Percentiles rank a stretch among this genome's conserved stretches.
phyloP scores from a whole-genome alignment of 148 eudicot species.

The Heliamphora exappendiculata region DNA sequence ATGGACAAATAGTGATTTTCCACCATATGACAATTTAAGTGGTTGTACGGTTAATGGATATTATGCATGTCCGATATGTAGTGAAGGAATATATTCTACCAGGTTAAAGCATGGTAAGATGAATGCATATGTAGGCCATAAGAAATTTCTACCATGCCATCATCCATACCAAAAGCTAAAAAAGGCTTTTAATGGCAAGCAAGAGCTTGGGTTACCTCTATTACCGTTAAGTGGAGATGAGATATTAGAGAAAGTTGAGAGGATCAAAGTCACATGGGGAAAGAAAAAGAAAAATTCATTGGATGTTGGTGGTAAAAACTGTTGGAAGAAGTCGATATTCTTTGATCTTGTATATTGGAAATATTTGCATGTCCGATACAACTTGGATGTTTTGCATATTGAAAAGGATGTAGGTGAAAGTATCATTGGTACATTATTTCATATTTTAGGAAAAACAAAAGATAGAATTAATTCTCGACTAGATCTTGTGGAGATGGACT shows the following conservation, averaged over 20 bases:
- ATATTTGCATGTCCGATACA: too few relatives aligned
- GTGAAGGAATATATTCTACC: not conserved
- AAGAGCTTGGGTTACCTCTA: too few relatives aligned
- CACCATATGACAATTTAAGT: not conserved
- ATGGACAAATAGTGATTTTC: not conserved
- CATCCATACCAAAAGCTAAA: too few relatives aligned
- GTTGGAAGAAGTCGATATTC: not conserved
- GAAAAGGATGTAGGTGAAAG: too few relatives aligned
- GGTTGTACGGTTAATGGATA: too few relatives aligned
- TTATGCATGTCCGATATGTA: too few relatives aligned
- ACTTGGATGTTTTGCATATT: too few relatives aligned
- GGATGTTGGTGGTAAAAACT: not conserved
- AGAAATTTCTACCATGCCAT: too few relatives aligned
- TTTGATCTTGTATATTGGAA: not conserved
- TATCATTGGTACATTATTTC: too few relatives aligned
- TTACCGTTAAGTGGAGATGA: too few relatives aligned
- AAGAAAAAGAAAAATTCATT: not conserved
- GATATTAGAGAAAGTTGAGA: too few relatives aligned
- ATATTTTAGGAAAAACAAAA: not conserved
- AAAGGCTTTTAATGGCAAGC: too few relatives aligned
- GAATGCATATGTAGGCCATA: not conserved
- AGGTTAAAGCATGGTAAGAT: not conserved
- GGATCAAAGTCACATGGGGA: not conserved
- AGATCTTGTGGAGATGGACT: constrained; percentile 14
- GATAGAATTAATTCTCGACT: constrained; percentile 13